Conservation (phyloP, 1,139 yeast genomes). For the Magnusiomyces fungicola region DNA sequence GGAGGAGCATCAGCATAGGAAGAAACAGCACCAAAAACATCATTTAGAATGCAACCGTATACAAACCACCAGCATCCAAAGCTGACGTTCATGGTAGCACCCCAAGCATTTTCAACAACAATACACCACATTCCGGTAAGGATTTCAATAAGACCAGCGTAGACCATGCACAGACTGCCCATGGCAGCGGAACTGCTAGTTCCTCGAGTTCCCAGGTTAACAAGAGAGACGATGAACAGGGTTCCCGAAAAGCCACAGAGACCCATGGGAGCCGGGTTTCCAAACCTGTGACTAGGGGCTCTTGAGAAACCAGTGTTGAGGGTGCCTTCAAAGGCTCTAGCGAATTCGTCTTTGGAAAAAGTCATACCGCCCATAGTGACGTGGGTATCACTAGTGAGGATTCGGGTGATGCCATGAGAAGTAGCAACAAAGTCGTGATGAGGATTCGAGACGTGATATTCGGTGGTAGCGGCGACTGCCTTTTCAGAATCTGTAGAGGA, state of each 20-base stretch:
- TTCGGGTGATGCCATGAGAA: too few relatives aligned
- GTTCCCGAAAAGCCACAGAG: conserved; percentile 78
- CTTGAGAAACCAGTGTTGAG: conserved; percentile 55
- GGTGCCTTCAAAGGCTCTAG: conserved; percentile 62
- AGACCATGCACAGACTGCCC: conserved; percentile 65
- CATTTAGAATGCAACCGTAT: conserved; percentile 61
- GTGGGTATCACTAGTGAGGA: too few relatives aligned
- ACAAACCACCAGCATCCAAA: conserved; percentile 89
- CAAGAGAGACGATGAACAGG: conserved; percentile 68
- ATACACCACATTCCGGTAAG: conserved; percentile 71
- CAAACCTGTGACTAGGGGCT: conserved; percentile 63
- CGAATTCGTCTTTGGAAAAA: conserved; percentile 51
- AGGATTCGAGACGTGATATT: conserved; percentile 5
- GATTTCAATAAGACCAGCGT: conserved; percentile 70
- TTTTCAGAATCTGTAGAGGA: too few relatives aligned
- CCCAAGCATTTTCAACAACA: conserved; percentile 64
- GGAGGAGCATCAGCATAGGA: conserved; percentile 47
- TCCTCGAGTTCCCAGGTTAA: conserved; percentile 55
- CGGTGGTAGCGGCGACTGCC: too few relatives aligned
- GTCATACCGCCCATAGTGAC: conserved; percentile 64
- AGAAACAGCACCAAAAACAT: conserved; percentile 61
- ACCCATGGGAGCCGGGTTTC: conserved; percentile 86
- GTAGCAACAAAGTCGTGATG: conserved; percentile 3
- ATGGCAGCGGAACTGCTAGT: conserved; percentile 45
- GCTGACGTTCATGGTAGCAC: conserved; percentile 72